phyloP scores from a whole-genome alignment of 1,139 yeast genomes.

The Saccharomyces hybrid region DNA sequence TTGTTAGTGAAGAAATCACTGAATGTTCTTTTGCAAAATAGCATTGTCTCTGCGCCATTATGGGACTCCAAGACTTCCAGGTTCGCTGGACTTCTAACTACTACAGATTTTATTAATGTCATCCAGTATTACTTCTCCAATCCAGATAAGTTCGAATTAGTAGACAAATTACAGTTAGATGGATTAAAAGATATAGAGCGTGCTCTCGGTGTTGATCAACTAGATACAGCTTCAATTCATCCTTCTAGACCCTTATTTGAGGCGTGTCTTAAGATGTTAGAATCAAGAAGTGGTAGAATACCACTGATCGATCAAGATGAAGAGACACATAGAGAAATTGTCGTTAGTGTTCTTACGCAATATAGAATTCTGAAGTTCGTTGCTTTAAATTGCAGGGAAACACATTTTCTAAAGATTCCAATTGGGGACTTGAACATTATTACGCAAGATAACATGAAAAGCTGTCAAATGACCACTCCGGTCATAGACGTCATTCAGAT shows the following conservation, averaged over 20 bases:
- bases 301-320: conserved; percentile 94
- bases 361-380: conserved; percentile 94
- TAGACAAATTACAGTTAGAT: conserved; percentile 77
- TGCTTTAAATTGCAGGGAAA: conserved; percentile 92
- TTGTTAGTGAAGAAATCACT: conserved; percentile 84
- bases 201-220: conserved; percentile 80
- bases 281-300: conserved; percentile 84
- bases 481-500: conserved; percentile 89
- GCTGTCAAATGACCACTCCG: conserved; percentile 87
- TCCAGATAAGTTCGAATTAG: conserved; percentile 85
- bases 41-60: conserved; percentile 91
- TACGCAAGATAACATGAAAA: conserved; percentile 51
- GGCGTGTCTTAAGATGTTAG: conserved; percentile 89
- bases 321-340: conserved; percentile 87
- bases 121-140: conserved; percentile 88
- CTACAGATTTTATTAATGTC: conserved; percentile 89
- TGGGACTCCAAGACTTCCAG: conserved; percentile 89
- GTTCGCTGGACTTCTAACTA: conserved; percentile 90
- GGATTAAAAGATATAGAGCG: conserved; percentile 81
- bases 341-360: conserved; percentile 91
- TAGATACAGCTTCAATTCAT: conserved; percentile 83
- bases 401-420: conserved; percentile 75
- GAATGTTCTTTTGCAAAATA: conserved; percentile 83
- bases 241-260: conserved; percentile 88
- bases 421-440: conserved; percentile 64